Base-by-base conservation (phyloP, 768 basidiomycete species). In the Leccinum longicurvipes region DNA sequence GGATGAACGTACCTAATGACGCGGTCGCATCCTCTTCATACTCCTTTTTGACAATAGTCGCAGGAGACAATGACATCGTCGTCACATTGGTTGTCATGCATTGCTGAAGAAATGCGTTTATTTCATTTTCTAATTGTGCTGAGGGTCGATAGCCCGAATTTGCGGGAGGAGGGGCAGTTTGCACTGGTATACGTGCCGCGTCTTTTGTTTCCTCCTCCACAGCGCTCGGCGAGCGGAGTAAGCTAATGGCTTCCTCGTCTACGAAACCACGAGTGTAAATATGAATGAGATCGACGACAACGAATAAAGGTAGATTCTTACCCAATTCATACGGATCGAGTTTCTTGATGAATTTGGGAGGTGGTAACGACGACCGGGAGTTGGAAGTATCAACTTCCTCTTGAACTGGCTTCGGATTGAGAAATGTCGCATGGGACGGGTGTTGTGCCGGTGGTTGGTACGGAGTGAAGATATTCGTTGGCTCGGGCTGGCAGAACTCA, bases 301-400 rank as follows among this genome's bases (percentile, higher is more conserved):
- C 2, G 1, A 36, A 17, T 23, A 21, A 3, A 4, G 2, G 15
- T 3, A 11, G 6, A 39, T 4, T 6, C 47, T 47, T 17, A 60
- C 70, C 70, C 19, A 68, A 24, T 34, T 70, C 68, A 6, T 70
- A 72, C 0, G 68, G 68, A 49, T 72, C 70, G 3, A 68, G 34
- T 41, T 70, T 70, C 44, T 59, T 70, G 32, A 68, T 21, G 17
- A 64, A 57, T 42, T 65, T 71, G 10, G 39, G 41, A 5, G 32
- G 54, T n/a, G 63, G 42, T 5, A 52, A 24, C 2, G 45, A 29
- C 21, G 21, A 8, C 27, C 10, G 14, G 19, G 53, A 31, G 8
- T 47, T 32, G 8, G 56, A 27, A 7, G 14, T 14, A 9, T 39
- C 32, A 2, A 11, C n/a, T 39, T 46, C 42, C 3, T 2, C 6